Evolutionary conservation across 306 rosid genomes (phyloP), one percentile per base, ranked within the genome.

Genomic region (Ochetophila trinervis): DNA sequence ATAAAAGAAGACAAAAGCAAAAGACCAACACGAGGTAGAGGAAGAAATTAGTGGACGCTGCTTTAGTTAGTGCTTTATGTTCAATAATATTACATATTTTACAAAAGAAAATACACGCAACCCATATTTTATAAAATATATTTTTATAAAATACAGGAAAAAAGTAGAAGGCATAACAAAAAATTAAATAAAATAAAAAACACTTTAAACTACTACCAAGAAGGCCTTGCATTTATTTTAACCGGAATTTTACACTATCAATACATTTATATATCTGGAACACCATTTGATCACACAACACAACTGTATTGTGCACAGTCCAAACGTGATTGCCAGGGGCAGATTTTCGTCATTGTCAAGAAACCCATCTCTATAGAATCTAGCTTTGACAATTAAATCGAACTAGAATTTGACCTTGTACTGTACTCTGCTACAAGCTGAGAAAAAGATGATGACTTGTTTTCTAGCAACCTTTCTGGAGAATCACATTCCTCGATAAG

Each of bases 351-450:
- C 72, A 65, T 71, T 54, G 57, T 68, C 74, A 58, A 56, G 27
- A 63, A 67, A 9, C 42, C 12, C 1, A 17, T 45, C 19, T 69
- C 64, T 47, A 8, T 27, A 8, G 53, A 37, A 8, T 44, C 20
- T 21, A 62, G 16, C 21, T 62, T 62, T 22, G 53, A 12, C 15
- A 42, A 16, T 40, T 37, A 8, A 21, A 54, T 35, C 23, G 69
- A 76, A 47, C 66, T 68, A 21, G 88, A 81, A 36, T 53, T 76
- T 4, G 92, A 85, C 69, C 96, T 85, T 65, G 65, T 65, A 7
- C 85, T 83, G 74, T 91, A 91, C 75, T 91, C 96, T 12, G 88
- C 88, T 53, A 91, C 95, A 63, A 83, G 92, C 71, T 84, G 87
- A 44, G 96, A 70, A 68, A 91, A 91, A 56, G 95, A 82, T 0